Evolutionary conservation across 192 early-diverging fungal species (phyloP).

Genomic region (Piromyces finnis): DNA sequence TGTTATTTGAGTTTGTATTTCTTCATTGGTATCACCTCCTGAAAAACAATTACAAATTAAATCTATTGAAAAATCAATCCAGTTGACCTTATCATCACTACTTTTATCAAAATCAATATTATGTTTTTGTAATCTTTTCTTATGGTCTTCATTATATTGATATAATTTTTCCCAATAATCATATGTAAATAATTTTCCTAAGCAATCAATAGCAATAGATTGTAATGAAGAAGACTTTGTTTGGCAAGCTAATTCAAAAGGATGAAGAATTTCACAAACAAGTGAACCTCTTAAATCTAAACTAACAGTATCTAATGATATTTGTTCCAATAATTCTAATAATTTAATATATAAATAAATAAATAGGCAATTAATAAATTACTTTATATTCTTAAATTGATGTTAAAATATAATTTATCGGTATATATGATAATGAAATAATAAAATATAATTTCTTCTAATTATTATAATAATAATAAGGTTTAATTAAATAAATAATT

Average conservation of each 20-base stretch:
- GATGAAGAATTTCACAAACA: slow-evolving; percentile 1
- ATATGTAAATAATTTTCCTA: slow-evolving; percentile 57
- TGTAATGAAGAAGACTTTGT: slow-evolving; percentile 39
- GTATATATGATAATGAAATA: too few species aligned
- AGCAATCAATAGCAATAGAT: slow-evolving; percentile 57
- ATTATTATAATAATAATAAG: too few species aligned
- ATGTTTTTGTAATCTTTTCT: slow-evolving; percentile 4
- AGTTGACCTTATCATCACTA: slow-evolving; percentile 7
- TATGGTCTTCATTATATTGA: slow-evolving; percentile 1
- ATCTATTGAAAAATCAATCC: slow-evolving; percentile 47
- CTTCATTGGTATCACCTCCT: slow-evolving; percentile 63
- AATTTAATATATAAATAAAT: too few species aligned
- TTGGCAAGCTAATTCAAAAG: slow-evolving; percentile 53
- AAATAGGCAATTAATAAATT: too few species aligned
- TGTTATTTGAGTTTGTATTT: slow-evolving; percentile 77
- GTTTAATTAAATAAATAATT: too few species aligned
- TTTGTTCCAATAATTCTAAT: neutral
- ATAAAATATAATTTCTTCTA: too few species aligned
- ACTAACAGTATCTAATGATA: neutral
- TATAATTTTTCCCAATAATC: slow-evolving; percentile 28
- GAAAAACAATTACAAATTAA: slow-evolving; percentile 61
- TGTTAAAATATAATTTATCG: too few species aligned
- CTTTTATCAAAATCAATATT: slow-evolving; percentile 6
- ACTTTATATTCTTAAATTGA: too few species aligned
- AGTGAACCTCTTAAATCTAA: neutral